Percentiles rank a stretch among this genome's conserved stretches.
Evolutionary conservation across 495 filamentous ascomycete genomes (phyloP).

Genomic region (Lasiosphaeria miniovina): DNA sequence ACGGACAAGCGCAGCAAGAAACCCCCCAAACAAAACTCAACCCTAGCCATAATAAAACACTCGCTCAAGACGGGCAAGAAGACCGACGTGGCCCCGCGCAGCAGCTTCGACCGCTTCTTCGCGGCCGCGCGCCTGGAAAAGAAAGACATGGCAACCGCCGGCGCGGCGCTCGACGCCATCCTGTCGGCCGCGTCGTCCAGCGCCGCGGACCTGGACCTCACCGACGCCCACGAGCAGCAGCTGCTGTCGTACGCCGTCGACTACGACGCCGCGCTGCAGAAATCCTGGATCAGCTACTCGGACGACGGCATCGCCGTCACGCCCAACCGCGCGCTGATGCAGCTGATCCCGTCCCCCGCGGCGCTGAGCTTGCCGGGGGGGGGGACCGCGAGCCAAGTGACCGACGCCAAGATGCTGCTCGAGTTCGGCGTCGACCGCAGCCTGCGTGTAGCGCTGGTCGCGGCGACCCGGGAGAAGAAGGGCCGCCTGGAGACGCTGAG

Average conservation of each 20-base stretch:
- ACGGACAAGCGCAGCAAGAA: too few species aligned
- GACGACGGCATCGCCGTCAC: not conserved
- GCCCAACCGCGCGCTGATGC: not conserved
- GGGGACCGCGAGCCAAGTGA: not conserved
- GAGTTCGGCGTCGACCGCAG: not conserved
- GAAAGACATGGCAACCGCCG: not conserved
- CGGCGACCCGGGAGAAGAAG: not conserved
- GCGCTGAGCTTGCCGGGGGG: not conserved
- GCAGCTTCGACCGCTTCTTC: not conserved
- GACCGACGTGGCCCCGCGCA: not conserved
- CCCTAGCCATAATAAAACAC: not conserved
- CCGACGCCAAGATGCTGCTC: not conserved
- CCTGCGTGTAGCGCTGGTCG: not conserved
- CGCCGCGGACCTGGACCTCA: not conserved
- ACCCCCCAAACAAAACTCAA: not conserved
- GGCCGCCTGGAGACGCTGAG: not conserved
- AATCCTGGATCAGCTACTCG: not conserved
- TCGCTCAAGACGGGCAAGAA: not conserved
- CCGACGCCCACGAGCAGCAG: not conserved
- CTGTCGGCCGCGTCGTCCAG: not conserved
- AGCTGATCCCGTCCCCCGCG: not conserved
- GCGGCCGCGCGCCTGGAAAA: not conserved
- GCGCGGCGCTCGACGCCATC: not conserved
- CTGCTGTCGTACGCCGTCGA: not conserved
- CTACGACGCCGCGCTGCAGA: not conserved